Evolutionary conservation across 352 stramenopile species (phyloP).

Genomic region (Pythium graminicola): DNA sequence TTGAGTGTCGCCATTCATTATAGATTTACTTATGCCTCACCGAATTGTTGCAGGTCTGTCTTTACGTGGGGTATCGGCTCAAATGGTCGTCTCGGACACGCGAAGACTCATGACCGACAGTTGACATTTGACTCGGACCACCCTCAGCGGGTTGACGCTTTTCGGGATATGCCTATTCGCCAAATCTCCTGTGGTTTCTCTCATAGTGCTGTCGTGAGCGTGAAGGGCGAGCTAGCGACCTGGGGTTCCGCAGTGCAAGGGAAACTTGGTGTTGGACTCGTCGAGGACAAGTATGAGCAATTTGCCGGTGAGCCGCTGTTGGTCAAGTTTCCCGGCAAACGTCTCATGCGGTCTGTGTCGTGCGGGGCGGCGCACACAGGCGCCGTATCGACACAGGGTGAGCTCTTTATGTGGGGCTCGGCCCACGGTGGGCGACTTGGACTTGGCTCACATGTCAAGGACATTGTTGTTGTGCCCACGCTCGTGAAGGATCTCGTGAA

Average conservation of each 20-base stretch:
- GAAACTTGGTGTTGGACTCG: slow-evolving; percentile 84
- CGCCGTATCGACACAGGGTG: slow-evolving; percentile 51
- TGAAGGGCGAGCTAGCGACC: slow-evolving; percentile 70
- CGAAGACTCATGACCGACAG: slow-evolving; percentile 39
- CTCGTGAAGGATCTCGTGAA: slow-evolving; percentile 71
- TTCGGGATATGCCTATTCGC: slow-evolving; percentile 38
- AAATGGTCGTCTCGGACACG: slow-evolving; percentile 76
- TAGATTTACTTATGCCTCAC: neutral
- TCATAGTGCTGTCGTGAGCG: slow-evolving; percentile 82
- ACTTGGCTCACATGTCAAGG: slow-evolving; percentile 61
- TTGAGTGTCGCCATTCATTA: neutral
- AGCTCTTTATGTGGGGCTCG: slow-evolving; percentile 88
- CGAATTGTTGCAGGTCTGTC: slow-evolving; percentile 26
- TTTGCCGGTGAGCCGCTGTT: slow-evolving; percentile 14
- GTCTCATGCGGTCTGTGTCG: slow-evolving; percentile 70
- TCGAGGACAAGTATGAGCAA: slow-evolving; percentile 78
- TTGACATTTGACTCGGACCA: slow-evolving; percentile 62
- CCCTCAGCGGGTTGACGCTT: slow-evolving; percentile 45
- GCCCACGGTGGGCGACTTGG: slow-evolving; percentile 89
- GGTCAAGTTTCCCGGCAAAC: slow-evolving; percentile 60
- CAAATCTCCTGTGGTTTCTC: slow-evolving; percentile 68
- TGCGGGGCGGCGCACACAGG: slow-evolving; percentile 84
- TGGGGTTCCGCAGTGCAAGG: slow-evolving; percentile 83
- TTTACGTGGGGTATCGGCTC: slow-evolving; percentile 88
- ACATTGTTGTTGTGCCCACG: slow-evolving; percentile 63